These are phyloP conservation scores for Pascua sp. DNA, from an alignment of 1,284 basidiomycete genomes.

Conservation along the genomic window DNA sequence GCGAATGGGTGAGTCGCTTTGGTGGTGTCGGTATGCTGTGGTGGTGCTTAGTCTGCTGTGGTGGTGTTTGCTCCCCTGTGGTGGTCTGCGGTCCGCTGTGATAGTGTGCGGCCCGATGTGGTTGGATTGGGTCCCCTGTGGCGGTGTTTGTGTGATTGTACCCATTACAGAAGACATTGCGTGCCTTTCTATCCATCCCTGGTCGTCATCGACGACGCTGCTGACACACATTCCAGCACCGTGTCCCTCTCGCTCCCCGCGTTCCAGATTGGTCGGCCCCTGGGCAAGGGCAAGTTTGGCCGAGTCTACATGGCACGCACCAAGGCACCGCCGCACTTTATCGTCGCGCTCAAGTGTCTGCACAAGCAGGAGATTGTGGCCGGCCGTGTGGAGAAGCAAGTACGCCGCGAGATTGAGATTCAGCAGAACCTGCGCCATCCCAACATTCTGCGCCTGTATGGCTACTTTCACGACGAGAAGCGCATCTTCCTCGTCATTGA, in stretches of 20 bases:
- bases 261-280: constrained; percentile 91
- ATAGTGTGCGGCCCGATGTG: no score
- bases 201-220: neutral
- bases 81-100: no score
- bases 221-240: constrained; percentile 49
- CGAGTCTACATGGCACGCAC: constrained; percentile 98
- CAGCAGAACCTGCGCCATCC: constrained; percentile 97
- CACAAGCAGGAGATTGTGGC: constrained; percentile 95
- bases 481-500: constrained; percentile 98
- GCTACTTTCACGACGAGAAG: constrained; percentile 96
- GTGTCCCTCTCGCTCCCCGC: constrained; percentile 59
- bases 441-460: constrained; percentile 87
- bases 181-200: neutral
- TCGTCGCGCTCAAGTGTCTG: constrained; percentile 93
- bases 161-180: neutral
- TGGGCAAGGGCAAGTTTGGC: constrained; percentile 98
- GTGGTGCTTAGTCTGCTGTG: no score
- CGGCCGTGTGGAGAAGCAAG: constrained; percentile 88
- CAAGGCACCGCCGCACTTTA: constrained; percentile 79
- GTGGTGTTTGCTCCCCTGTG: no score
- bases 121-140: no score
- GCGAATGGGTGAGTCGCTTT: constrained; percentile 58
- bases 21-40: no score
- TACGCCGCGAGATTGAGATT: constrained; percentile 96
- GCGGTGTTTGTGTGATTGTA: no score